These are phyloP conservation scores for Phyllosticta citribraziliensis DNA, from an alignment of 2,329 filamentous ascomycete genomes.

Conservation along the genomic window DNA sequence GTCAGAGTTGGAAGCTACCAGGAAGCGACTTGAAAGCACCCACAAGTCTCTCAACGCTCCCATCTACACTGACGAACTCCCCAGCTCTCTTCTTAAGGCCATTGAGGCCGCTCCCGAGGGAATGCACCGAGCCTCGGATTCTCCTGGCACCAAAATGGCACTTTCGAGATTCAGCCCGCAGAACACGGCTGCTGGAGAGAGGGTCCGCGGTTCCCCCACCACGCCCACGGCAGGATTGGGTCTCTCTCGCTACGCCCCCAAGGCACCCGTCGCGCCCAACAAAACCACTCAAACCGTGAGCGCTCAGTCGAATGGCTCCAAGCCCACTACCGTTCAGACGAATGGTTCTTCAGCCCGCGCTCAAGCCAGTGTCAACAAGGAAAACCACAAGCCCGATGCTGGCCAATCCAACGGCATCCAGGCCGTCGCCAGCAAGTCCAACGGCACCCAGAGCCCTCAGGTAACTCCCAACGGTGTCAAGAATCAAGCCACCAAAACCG, in stretches of 20 bases:
- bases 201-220: background rate
- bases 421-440: no score
- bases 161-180: background rate
- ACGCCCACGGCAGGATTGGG: background rate
- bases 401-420: no score
- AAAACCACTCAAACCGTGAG: background rate
- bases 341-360: background rate
- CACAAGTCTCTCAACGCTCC: background rate
- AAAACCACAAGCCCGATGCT: no score
- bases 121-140: background rate
- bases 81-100: background rate
- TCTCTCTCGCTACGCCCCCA: background rate
- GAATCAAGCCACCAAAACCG: no score
- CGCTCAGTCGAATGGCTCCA: background rate
- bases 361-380: background rate
- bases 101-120: background rate
- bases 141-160: background rate
- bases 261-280: background rate
- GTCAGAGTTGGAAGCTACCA: background rate
- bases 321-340: background rate
- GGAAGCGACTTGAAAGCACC: background rate
- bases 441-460: no score
- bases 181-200: background rate
- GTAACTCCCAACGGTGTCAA: no score
- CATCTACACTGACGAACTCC: background rate